phyloP scores from a whole-genome alignment of 176 grass and related monocot species.

The Musa itinerans region DNA sequence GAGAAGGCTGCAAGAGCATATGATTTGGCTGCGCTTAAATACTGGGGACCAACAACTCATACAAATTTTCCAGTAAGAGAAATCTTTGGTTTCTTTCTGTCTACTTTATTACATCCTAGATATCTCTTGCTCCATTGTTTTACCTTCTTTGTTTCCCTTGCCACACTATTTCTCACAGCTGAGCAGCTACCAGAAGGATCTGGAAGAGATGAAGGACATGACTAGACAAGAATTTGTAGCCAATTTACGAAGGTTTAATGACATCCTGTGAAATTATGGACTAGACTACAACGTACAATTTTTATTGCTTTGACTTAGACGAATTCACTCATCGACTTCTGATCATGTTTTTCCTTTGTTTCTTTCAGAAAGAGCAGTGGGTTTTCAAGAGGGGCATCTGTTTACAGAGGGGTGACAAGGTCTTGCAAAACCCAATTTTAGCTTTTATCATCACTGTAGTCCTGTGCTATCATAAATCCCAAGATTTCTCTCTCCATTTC shows the following conservation, averaged over 20 bases:
- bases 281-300: too few relatives aligned
- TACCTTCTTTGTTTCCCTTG: not conserved
- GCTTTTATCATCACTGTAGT: conserved; percentile 16
- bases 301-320: too few relatives aligned
- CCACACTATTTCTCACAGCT: conserved; percentile 19
- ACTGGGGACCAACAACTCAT: conserved; percentile 75
- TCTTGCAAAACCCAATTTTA: conserved; percentile 28
- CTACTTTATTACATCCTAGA: too few relatives aligned
- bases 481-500: not conserved
- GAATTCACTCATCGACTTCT: not conserved
- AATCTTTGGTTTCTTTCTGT: too few relatives aligned
- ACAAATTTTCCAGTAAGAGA: conserved; percentile 73
- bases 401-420: conserved; percentile 95
- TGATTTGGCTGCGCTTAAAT: conserved; percentile 86
- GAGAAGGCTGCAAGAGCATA: conserved; percentile 94
- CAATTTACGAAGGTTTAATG: conserved; percentile 62
- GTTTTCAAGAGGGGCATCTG: conserved; percentile 92
- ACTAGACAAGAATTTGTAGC: conserved; percentile 85
- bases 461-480: conserved; percentile 21
- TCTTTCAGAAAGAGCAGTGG: conserved; percentile 79
- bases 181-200: conserved; percentile 61
- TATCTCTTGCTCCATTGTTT: not conserved
- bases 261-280: too few relatives aligned
- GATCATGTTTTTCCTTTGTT: not conserved
- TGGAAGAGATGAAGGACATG: conserved; percentile 88